phyloP scores from a whole-genome alignment of 2,329 filamentous ascomycete genomes.

The Rhynchosporium graminicola region DNA sequence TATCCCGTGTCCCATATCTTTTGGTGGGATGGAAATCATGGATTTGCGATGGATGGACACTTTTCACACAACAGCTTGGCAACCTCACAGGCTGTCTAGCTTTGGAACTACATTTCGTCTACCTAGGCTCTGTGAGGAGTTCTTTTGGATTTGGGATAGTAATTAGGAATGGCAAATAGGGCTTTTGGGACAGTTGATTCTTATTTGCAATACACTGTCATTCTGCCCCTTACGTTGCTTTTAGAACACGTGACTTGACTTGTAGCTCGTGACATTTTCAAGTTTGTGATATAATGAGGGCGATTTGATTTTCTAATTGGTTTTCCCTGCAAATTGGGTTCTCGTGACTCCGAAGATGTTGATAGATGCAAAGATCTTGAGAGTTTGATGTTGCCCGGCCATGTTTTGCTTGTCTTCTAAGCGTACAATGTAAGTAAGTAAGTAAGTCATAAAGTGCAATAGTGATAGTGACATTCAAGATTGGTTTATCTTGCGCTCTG shows the following conservation, averaged over 20 bases:
- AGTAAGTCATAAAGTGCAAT: too few relatives aligned
- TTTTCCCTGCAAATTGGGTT: too few relatives aligned
- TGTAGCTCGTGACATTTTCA: background rate
- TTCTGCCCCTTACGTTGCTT: background rate
- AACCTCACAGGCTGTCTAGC: background rate
- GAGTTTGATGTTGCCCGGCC: too few relatives aligned
- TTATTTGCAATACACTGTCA: constrained; percentile 4
- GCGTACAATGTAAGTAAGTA: too few relatives aligned
- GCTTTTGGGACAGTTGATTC: constrained; percentile 1
- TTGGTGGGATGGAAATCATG: background rate
- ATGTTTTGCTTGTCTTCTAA: too few relatives aligned
- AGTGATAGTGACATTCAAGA: too few relatives aligned
- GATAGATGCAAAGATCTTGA: too few relatives aligned
- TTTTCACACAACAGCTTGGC: background rate
- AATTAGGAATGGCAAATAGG: background rate
- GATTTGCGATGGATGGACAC: background rate
- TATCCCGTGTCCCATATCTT: background rate
- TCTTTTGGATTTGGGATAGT: constrained; percentile 7
- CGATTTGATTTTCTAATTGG: too few relatives aligned
- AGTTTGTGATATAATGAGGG: background rate
- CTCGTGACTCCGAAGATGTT: too few relatives aligned
- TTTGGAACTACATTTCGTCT: constrained; percentile 15
- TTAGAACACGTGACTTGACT: background rate
- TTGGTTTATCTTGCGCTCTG: too few relatives aligned
- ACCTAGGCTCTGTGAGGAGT: constrained; percentile 14